Evolutionary conservation across 2,329 filamentous ascomycete genomes (phyloP), one percentile per base, ranked within the genome.

Genomic region (Alternaria metachromatica): DNA sequence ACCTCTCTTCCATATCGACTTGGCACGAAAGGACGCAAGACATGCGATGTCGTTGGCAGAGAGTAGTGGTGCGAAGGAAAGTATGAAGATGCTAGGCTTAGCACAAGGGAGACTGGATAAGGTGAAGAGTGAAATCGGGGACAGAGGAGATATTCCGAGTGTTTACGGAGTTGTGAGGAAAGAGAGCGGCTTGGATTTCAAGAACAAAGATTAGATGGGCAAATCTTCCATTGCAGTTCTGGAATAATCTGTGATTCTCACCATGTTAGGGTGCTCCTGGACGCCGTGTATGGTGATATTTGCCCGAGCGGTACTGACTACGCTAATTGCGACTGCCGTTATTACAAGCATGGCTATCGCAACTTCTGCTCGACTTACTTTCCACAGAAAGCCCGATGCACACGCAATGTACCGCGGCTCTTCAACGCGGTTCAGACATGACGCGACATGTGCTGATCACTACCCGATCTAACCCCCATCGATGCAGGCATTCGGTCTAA

Each of bases 111-210:
- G 96, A 78, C 80, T 97, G 71, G 84, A 85, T 58, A 81, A 83
- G 60, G 89, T 97, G 3, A 90, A 92, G 78, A 87, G 90, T 62
- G 85, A 93, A 64, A 82, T 84, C 51, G 93, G 92, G 0, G 85
- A 86, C 48, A 88, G 85, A 69, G 93, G 93, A 0, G 94, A 97
- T 80, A 88, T 97, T 77, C 90, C 92, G 3, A 90, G 87, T 11
- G 90, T 97, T 41, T 97, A 97, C 81, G 94, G 94, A 0, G 90
- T 90, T 3, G 89, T 92, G 58, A 87, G 94, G 72, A 83, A 90
- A 81, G 90, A 93, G 76, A 87, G 87, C 26, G 93, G 93, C 0
- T 79, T 97, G 71, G 85, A 88, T 58, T 97, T 89, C 80, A 91
- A 92, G 75, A 80, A 80, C 48, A 72, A 74, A 43, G 73, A 43